A percentile compares a stretch with the other conserved stretches of the same genome.
phyloP scores from a whole-genome alignment of 2,329 filamentous ascomycete species.

The Huntiella savannae region DNA sequence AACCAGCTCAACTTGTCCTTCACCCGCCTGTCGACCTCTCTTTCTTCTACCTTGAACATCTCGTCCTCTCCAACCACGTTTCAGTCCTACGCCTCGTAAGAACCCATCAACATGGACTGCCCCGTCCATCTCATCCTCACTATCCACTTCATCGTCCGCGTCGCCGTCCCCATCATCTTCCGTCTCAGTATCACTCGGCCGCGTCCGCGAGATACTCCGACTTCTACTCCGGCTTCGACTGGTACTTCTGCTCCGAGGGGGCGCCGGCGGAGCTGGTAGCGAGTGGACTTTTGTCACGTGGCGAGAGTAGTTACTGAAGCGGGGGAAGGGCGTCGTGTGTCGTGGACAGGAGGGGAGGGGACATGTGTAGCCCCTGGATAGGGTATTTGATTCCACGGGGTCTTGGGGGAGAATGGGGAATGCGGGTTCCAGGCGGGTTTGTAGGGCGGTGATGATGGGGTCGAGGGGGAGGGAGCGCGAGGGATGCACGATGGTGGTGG shows the following conservation, averaged over 20 bases:
- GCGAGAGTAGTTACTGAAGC: conserved; percentile 20
- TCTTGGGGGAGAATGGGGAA: neutral
- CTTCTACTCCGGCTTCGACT: conserved; percentile 11
- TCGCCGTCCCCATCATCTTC: conserved; percentile 7
- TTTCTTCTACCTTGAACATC: conserved; percentile 13
- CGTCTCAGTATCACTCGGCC: conserved; percentile 16
- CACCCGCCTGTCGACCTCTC: conserved; percentile 6
- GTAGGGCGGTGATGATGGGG: conserved; percentile 14
- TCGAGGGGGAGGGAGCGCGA: conserved; percentile 6
- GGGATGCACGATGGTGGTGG: neutral
- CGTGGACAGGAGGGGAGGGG: conserved; percentile 21
- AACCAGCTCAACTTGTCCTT: neutral
- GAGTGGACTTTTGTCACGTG: conserved; percentile 23
- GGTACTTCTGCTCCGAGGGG: neutral
- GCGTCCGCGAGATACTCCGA: conserved; percentile 19
- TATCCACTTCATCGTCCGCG: conserved; percentile 18
- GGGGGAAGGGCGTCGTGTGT: conserved; percentile 19
- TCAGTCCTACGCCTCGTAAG: conserved; percentile 32
- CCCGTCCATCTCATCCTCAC: conserved; percentile 37
- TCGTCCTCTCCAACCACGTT: conserved; percentile 28
- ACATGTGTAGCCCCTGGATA: conserved; percentile 17
- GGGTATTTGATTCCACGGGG: neutral
- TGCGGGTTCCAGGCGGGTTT: conserved; percentile 14
- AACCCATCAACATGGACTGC: conserved; percentile 53
- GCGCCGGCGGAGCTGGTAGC: conserved; percentile 10